Conservation (phyloP, 352 stramenopile genomes). For the Globisporangium nodosum region DNA sequence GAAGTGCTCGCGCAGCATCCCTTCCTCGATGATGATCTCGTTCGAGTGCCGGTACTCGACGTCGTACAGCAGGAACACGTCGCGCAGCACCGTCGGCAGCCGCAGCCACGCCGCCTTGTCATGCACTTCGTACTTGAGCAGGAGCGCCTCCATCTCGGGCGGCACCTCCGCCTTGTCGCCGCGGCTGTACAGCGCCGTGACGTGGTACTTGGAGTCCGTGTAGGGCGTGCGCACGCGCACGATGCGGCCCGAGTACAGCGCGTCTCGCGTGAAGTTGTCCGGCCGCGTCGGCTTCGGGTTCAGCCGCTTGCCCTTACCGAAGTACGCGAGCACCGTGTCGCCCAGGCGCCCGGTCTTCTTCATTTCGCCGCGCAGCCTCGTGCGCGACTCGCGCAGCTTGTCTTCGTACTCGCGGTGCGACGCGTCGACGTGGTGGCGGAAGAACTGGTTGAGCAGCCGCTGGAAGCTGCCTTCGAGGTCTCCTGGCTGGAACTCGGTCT, state of each 20-base stretch:
- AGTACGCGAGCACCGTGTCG: constrained; percentile 62
- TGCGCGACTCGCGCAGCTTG: constrained; percentile 29
- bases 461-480: constrained; percentile 75
- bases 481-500: constrained; percentile 46
- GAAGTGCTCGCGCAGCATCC: constrained; percentile 51
- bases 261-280: constrained; percentile 35
- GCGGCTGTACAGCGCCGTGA: constrained; percentile 36
- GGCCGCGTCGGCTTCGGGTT: constrained; percentile 41
- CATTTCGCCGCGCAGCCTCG: constrained; percentile 42
- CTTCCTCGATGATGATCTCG: constrained; percentile 59
- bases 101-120: constrained; percentile 48
- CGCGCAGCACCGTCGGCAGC: constrained; percentile 35
- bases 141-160: constrained; percentile 22
- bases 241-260: constrained; percentile 47
- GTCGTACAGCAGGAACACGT: constrained; percentile 68
- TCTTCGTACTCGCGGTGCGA: constrained; percentile 39
- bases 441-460: constrained; percentile 57
- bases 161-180: constrained; percentile 26
- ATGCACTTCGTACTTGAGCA: constrained; percentile 45
- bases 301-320: constrained; percentile 33
- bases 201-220: constrained; percentile 35
- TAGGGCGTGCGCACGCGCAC: constrained; percentile 52
- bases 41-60: constrained; percentile 56
- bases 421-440: constrained; percentile 31
- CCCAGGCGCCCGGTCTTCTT: constrained; percentile 42